Percentiles rank a stretch among this genome's conserved stretches.
These are phyloP conservation scores for Kodamaea sp. DNA, from an alignment of 1,139 yeast species.

Conservation along the genomic window DNA sequence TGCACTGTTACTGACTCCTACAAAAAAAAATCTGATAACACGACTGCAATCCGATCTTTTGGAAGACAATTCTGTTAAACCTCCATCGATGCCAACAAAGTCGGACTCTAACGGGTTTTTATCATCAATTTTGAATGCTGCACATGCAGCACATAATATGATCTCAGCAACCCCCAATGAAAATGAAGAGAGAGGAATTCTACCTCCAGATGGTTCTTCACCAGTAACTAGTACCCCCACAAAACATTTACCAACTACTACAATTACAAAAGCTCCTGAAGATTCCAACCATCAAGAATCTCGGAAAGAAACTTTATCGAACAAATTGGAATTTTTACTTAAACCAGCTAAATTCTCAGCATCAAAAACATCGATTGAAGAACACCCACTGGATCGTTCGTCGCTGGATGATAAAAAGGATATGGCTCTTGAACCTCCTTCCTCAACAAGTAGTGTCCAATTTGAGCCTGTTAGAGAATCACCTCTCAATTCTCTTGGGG, in stretches of 20 bases:
- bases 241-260: conserved; percentile 1
- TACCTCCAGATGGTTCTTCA: conserved; percentile 3
- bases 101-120: conserved; percentile 23
- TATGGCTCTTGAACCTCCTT: not conserved
- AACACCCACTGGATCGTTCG: too few species aligned
- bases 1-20: too few species aligned
- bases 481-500: conserved; percentile 63
- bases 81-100: conserved; percentile 7
- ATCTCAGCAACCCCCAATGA: conserved; percentile 2
- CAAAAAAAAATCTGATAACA: too few species aligned
- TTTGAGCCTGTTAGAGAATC: conserved; percentile 59
- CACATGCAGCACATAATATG: conserved; percentile 19
- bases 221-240: conserved; percentile 5
- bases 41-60: conserved; percentile 1
- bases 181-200: conserved; percentile 3
- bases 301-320: conserved; percentile 12
- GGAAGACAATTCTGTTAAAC: conserved; percentile 1
- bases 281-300: not conserved
- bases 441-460: conserved; percentile 27
- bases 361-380: conserved; percentile 8
- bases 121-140: conserved; percentile 27
- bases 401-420: conserved; percentile 3
- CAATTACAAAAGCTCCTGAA: not conserved
- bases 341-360: conserved; percentile 15
- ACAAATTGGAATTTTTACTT: conserved; percentile 17